Conservation (phyloP, 345 rosid species). For the Sisymbrium altissimum region DNA sequence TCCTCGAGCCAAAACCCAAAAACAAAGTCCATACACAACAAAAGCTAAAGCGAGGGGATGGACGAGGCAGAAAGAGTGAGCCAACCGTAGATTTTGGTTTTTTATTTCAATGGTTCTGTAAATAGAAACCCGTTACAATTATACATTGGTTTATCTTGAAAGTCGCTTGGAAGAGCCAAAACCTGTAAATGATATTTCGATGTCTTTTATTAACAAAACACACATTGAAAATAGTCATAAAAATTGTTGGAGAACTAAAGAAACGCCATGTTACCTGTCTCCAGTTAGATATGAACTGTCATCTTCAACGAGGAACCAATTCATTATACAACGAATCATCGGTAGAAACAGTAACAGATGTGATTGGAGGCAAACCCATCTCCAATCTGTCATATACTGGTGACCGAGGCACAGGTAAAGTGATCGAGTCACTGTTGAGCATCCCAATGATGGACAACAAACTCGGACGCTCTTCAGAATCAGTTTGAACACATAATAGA, state of each 20-base stretch:
- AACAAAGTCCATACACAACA: not conserved
- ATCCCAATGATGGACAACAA: constrained; percentile 25
- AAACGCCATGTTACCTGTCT: too few relatives aligned
- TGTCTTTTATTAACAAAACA: too few relatives aligned
- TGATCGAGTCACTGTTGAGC: constrained; percentile 34
- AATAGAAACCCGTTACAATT: not conserved
- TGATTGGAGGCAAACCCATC: not conserved
- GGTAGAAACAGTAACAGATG: not conserved
- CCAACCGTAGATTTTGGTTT: not conserved
- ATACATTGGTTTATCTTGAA: not conserved
- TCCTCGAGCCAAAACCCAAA: not conserved
- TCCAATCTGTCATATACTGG: constrained; percentile 18
- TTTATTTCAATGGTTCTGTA: not conserved
- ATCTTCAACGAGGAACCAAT: constrained; percentile 20
- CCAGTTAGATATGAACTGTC: not conserved
- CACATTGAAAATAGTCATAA: not conserved
- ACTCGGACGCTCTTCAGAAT: constrained; percentile 37
- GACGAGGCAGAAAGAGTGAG: not conserved
- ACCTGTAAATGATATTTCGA: not conserved
- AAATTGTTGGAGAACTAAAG: not conserved
- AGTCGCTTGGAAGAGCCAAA: not conserved
- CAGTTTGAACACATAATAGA: constrained; percentile 48
- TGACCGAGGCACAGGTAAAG: constrained; percentile 27
- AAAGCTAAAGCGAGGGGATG: not conserved
- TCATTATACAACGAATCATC: not conserved